Base-by-base conservation (phyloP, 495 filamentous ascomycete species). In the Penicillium daleae region DNA sequence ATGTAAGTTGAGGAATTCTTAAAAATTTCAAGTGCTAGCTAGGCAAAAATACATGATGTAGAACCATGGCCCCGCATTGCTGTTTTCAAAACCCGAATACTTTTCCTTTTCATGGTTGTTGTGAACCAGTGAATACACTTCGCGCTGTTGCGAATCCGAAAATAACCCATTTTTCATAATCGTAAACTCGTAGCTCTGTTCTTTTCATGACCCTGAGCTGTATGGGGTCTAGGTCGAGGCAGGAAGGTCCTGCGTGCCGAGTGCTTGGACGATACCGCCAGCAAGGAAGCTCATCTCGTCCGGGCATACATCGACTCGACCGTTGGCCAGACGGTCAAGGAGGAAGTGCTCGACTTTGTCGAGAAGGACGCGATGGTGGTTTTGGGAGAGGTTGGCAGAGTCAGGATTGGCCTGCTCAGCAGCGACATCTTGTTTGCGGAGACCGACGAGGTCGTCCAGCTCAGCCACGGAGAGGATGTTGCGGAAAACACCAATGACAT, bases 221-320 rank as follows among this genome's bases (percentile, higher is more conserved):
- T 24, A 24, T 9, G 26, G 48, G 29, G 21, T 35, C 60, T 51
- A 63, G 9, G 32, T 44, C 26, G 49, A 51, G 44, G 67, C 51
- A 31, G 63, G 63, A 40, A 65, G 44, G n/a, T 70, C 66, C 62
- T 73, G 68, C 44, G 71, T 73, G 29, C 74, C 74, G 24, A 82
- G 69, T 0, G 76, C 78, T 48, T 76, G 76, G 10, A 65, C 71
- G 39, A 82, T 62, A 12, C 78, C 76, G 15, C 76, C 76, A 10
- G 79, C 78, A 54, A 82, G 77, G 53, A 82, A 80, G 57, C 77
- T 74, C 52, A 80, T 54, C 57, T 82, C 79, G 50, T 82, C 76
- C 13, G 72, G 65, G 12, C 68, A 67, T 7, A 82, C 68, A 8
- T 72, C 64, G 35, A 78, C 70, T 6, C 59, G 61, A 13, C 71